Evolutionary conservation across 2,329 filamentous ascomycete species (phyloP).

Genomic region (Diaporthe citri): DNA sequence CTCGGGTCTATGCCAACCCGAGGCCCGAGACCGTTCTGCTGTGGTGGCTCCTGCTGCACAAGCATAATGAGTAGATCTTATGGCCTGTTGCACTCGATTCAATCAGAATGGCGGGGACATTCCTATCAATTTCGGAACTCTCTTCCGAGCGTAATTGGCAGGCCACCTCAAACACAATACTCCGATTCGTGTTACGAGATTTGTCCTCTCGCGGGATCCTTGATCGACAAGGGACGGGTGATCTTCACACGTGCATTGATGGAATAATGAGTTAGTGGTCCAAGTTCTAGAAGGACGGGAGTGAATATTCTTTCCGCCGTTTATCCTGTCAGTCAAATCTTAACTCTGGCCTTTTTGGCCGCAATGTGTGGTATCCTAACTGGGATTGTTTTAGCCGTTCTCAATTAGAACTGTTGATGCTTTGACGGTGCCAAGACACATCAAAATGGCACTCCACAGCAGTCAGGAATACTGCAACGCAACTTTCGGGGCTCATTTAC

Average conservation of each 20-base stretch:
- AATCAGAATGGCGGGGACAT: neutral
- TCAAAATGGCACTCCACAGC: neutral
- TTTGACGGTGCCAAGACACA: neutral
- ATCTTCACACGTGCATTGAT: neutral
- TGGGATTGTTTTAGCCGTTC: no score
- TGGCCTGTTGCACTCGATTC: neutral
- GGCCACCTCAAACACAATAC: neutral
- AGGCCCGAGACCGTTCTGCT: neutral
- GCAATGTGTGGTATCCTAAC: neutral
- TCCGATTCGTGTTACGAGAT: conserved; percentile 1
- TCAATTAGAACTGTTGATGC: neutral
- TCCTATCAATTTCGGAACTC: neutral
- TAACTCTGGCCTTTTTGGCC: neutral
- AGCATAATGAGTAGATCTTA: neutral
- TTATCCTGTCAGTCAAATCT: neutral
- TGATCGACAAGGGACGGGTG: neutral
- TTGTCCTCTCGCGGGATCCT: neutral
- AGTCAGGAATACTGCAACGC: neutral
- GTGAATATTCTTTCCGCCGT: no score
- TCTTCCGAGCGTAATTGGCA: neutral
- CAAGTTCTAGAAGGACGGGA: neutral
- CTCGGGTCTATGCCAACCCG: neutral
- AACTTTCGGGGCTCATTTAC: neutral
- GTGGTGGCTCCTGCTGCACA: neutral
- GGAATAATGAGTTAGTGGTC: neutral